Base-by-base conservation (phyloP, 1,139 yeast species). In the Diutina mesorugosa region DNA sequence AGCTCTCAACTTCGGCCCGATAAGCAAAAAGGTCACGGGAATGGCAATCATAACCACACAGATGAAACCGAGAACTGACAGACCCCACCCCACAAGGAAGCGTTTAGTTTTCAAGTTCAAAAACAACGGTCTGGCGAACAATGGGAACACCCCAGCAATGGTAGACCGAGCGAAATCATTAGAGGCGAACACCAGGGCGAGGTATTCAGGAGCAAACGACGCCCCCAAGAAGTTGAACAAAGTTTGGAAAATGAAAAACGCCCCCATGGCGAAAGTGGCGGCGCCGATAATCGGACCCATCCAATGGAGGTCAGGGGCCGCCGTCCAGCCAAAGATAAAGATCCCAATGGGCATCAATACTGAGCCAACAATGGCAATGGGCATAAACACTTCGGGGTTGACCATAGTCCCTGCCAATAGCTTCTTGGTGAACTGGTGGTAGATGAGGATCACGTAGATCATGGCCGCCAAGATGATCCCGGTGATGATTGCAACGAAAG, bases 21-120 rank as follows among this genome's bases (percentile, higher is more conserved):
- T 72, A 59, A 72, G 63, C 66, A 78, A 76, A 59, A 80, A 74
- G 45, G 80, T 65, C 61, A 83, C 79, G 0, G 95, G 93, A 57
- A 85, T 83, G 1, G 87, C 86, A 57, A 84, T 74, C 80, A 87
- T 74, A 14, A 14, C 32, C 32, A 47, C 12, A 12, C 18, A 28
- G 16, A 47, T 47, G 3, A 26, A 26, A 7, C 51, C 51, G 55
- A 85, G 66, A 2, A 84, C 59, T 41, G 78, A 73, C 2, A 81
- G 71, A 4, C 89, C 91, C 90, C 90, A 85, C 0, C 87, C 90
- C 60, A 80, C 83, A 3, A 84, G 84, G 62, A 71, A 81, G 54
- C 71, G 74, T 1, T 70, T 61, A 10, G 75, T 73, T 2, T 72
- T 73, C 56, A 80, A 65, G 61, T 78, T 78, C 48, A 66, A 60